Conservation (phyloP, 192 early-diverging fungal species). For the Coemansia biformis region DNA sequence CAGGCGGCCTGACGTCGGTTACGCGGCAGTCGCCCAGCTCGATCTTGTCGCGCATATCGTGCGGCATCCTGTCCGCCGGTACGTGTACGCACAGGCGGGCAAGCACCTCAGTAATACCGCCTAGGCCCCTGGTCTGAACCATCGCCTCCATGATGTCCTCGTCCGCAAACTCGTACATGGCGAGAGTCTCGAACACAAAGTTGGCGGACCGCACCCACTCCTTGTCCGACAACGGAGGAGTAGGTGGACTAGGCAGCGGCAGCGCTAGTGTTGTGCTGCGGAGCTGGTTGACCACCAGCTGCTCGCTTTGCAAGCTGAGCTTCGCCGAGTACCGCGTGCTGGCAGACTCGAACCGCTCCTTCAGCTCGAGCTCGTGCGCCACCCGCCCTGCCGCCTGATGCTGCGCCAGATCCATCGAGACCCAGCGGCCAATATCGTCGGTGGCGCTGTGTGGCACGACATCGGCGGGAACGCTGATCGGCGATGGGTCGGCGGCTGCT, state of each 20-base stretch:
- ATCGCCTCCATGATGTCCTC: constrained; percentile 12
- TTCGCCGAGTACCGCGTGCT: not conserved
- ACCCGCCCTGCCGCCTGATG: constrained; percentile 16
- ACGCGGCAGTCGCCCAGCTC: constrained; percentile 9
- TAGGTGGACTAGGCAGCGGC: not conserved
- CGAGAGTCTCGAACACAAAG: constrained; percentile 28
- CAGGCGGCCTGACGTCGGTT: too few relatives aligned
- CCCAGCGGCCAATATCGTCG: constrained; percentile 4
- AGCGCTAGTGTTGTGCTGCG: not conserved
- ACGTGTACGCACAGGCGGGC: constrained; percentile 29
- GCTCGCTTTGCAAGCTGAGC: constrained; percentile 9
- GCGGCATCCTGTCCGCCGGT: constrained; percentile 24
- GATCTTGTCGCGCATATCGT: constrained; percentile 33
- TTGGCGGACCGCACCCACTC: constrained; percentile 23
- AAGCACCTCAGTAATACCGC: constrained; percentile 17
- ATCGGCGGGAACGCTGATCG: too few relatives aligned
- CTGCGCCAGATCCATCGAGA: constrained; percentile 13
- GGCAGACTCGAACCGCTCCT: not conserved
- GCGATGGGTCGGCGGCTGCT: too few relatives aligned
- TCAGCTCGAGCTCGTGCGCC: constrained; percentile 8
- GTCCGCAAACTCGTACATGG: constrained; percentile 6
- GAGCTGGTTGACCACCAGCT: constrained; percentile 14
- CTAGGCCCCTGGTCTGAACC: constrained; percentile 9
- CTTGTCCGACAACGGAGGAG: not conserved
- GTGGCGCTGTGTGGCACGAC: too few relatives aligned